These are phyloP conservation scores for Trichoderma endophyticum DNA, from an alignment of 2,329 filamentous ascomycete genomes.

Conservation along the genomic window DNA sequence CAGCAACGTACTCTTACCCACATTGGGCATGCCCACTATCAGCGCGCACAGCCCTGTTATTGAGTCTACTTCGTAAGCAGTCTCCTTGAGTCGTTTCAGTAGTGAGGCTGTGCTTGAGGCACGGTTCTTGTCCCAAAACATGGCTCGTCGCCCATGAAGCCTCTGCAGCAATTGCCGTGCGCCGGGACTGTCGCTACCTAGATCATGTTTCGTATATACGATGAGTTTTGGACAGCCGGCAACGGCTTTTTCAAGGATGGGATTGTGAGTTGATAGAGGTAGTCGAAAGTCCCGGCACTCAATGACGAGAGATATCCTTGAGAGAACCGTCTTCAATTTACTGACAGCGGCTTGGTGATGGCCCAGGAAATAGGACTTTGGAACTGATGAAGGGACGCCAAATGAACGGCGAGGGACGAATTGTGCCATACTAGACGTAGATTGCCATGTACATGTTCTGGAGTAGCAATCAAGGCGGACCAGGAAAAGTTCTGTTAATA, in stretches of 20 bases:
- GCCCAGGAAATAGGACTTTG: conserved; percentile 89
- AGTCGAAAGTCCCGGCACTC: conserved; percentile 94
- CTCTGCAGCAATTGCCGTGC: conserved; percentile 31
- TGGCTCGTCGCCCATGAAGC: conserved; percentile 33
- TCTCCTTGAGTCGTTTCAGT: conserved; percentile 36
- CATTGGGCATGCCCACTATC: conserved; percentile 96
- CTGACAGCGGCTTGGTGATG: conserved; percentile 81
- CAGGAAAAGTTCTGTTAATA: background rate
- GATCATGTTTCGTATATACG: conserved; percentile 87
- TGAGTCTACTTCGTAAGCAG: conserved; percentile 41
- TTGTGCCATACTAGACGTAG: conserved; percentile 23
- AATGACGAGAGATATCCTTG: conserved; percentile 80
- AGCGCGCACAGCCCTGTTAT: conserved; percentile 82
- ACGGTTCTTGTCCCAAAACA: conserved; percentile 46
- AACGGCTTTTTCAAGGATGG: conserved; percentile 76
- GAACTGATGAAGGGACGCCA: conserved; percentile 68
- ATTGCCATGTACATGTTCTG: background rate
- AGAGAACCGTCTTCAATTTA: conserved; percentile 78
- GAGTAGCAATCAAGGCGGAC: background rate
- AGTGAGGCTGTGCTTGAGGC: conserved; percentile 36
- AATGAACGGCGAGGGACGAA: conserved; percentile 76
- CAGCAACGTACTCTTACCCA: conserved; percentile 92
- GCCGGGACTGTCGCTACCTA: conserved; percentile 47
- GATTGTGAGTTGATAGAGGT: conserved; percentile 85
- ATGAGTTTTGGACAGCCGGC: conserved; percentile 71